Evolutionary conservation across 2,329 filamentous ascomycete species (phyloP).

Genomic region (Aspergillus ustus): DNA sequence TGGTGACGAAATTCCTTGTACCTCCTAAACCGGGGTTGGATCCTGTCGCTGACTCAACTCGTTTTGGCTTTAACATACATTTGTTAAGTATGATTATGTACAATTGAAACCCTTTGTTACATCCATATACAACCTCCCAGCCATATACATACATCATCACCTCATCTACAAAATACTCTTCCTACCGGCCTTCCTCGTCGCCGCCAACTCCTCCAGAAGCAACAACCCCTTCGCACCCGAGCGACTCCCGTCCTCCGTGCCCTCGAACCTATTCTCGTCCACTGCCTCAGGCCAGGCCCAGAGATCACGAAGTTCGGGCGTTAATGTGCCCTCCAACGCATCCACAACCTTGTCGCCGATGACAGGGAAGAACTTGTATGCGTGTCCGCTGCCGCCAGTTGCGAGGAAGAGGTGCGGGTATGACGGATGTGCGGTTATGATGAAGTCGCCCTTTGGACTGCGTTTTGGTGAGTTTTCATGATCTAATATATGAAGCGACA

Average conservation of each 20-base stretch:
- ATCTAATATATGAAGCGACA: neutral
- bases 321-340: slow-evolving; percentile 50
- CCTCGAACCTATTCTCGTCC: slow-evolving; percentile 32
- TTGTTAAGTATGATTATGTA: neutral
- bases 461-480: neutral
- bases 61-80: neutral
- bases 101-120: neutral
- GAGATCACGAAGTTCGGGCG: slow-evolving; percentile 43
- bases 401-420: slow-evolving; percentile 57
- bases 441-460: slow-evolving; percentile 68
- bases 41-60: no score
- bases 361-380: slow-evolving; percentile 59
- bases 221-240: slow-evolving; percentile 41
- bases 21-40: no score
- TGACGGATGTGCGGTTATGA: slow-evolving; percentile 70
- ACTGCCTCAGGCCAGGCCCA: slow-evolving; percentile 48
- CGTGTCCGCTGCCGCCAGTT: slow-evolving; percentile 59
- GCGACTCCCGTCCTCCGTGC: slow-evolving; percentile 44
- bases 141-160: neutral
- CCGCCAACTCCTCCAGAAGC: slow-evolving; percentile 46
- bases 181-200: slow-evolving; percentile 30
- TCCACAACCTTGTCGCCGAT: slow-evolving; percentile 58
- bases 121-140: neutral
- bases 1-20: neutral
- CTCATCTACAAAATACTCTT: slow-evolving; percentile 30